phyloP scores from a whole-genome alignment of 306 rosid species.

The Astragalus glycyphyllos region DNA sequence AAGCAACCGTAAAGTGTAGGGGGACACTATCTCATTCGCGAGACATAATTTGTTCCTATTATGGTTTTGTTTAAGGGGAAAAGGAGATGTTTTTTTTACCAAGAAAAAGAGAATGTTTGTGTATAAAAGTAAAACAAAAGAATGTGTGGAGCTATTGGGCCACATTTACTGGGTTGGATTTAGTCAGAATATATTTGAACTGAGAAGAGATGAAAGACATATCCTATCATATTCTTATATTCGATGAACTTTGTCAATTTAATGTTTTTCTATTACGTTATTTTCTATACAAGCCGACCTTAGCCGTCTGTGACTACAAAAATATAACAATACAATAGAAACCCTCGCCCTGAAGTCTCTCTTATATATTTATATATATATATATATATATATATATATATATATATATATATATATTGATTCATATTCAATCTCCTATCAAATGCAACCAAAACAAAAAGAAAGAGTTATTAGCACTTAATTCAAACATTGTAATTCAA shows the following conservation, averaged over 20 bases:
- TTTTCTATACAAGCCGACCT: slow-evolving; percentile 31
- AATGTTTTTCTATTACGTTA: slow-evolving; percentile 1
- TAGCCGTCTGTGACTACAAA: slow-evolving; percentile 10
- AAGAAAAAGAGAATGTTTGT: too few species aligned
- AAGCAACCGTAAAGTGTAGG: too few species aligned
- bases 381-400: too few species aligned
- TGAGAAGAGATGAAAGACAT: background rate
- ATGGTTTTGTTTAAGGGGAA: too few species aligned
- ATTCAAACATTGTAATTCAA: background rate
- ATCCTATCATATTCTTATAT: background rate
- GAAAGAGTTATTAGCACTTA: background rate
- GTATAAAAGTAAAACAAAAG: too few species aligned
- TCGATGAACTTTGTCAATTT: background rate
- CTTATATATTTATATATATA: slow-evolving; percentile 1
- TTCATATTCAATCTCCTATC: background rate
- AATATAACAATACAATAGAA: background rate
- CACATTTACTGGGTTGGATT: too few species aligned
- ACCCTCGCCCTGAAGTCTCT: background rate
- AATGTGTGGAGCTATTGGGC: too few species aligned
- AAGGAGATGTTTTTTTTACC: too few species aligned
- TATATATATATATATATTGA: slow-evolving; percentile 4
- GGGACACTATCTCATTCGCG: too few species aligned
- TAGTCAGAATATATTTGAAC: background rate
- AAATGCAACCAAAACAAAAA: background rate
- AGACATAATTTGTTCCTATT: too few species aligned